Base-by-base conservation (phyloP, 306 rosid genomes). In the Alnus rubra region DNA sequence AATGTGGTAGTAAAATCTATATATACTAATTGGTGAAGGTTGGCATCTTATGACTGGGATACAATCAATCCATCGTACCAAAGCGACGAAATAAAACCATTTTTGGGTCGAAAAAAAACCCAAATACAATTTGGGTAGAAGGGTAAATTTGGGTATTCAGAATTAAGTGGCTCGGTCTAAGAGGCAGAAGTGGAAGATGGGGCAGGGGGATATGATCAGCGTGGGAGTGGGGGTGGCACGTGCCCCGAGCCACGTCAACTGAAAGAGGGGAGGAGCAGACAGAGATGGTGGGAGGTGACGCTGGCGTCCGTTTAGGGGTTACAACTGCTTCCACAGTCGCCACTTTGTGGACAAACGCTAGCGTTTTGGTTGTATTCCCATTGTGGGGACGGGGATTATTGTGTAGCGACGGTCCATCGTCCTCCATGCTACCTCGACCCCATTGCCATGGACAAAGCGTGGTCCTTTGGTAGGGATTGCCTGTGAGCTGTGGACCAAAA, bases 321-420 rank as follows among this genome's bases (percentile, higher is more conserved):
- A 11, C 81, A 82, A 77, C 85, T 82, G 78, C 85, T 82, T 68
- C 84, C 50, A 50, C 78, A 35, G 9, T 58, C 50, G 7, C 73
- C 59, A 14, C 18, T 42, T 9, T 48, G 48, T 15, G 69, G 45
- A 63, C 69, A 50, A 63, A 67, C 60, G 31, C 39, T 63, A 19
- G 28, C 72, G 28, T 35, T 47, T 2, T 42, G 48, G 48, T 18
- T 68, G 4, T 2, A 7, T 35, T 15, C 35, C 14, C 6, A 5
- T 42, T 33, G 60, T 55, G 60, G 60, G 60, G 60, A 55, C 30
- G 30, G 7, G 12, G 3, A 2, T 2, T 55, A n/a, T n/a, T 28
- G 33, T 59, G n/a, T 13, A 18, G n/a, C 23, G 1, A 5, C 19
- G 58, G 8, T 53, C 9, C 2, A 18, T 5, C 23, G 52, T 49